Evolutionary conservation across 768 basidiomycete genomes (phyloP).

Genomic region (Roridomyces roridus): DNA sequence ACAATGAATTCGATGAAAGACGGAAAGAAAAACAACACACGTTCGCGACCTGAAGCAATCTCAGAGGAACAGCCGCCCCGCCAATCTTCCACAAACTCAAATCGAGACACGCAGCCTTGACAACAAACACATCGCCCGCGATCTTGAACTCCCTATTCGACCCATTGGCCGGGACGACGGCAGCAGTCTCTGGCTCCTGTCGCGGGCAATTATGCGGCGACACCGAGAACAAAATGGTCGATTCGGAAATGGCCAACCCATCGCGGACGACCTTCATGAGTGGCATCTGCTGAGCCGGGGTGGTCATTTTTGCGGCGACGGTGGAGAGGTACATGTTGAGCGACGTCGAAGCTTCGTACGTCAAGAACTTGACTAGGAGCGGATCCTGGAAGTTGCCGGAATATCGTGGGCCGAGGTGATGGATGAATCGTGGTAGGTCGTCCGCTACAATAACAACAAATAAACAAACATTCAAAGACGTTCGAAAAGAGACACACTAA

Average conservation of each 20-base stretch:
- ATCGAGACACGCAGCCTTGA: constrained; percentile 72
- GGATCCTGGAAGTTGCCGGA: constrained; percentile 77
- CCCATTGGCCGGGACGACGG: constrained; percentile 20
- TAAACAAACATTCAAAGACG: no score
- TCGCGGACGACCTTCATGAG: constrained; percentile 59
- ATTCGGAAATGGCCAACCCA: constrained; percentile 49
- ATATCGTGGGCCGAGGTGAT: constrained; percentile 85
- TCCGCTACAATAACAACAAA: no score
- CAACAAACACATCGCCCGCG: constrained; percentile 63
- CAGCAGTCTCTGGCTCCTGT: constrained; percentile 15
- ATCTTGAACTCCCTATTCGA: constrained; percentile 30
- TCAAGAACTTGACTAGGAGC: constrained; percentile 73
- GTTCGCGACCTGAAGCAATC: constrained; percentile 77
- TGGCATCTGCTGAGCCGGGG: constrained; percentile 32
- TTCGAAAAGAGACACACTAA: constrained; percentile 29
- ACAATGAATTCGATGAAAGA: not conserved
- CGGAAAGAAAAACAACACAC: constrained; percentile 42
- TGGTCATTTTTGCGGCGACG: constrained; percentile 41
- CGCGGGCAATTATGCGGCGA: constrained; percentile 37
- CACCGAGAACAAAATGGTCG: constrained; percentile 46
- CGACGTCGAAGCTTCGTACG: constrained; percentile 85
- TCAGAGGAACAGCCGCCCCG: constrained; percentile 75
- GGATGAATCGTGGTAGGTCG: constrained; percentile 74
- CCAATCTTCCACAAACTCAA: constrained; percentile 83
- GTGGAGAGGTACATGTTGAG: constrained; percentile 77